Conservation (phyloP, 2,329 filamentous ascomycete species). For the Arthroderma sp. region DNA sequence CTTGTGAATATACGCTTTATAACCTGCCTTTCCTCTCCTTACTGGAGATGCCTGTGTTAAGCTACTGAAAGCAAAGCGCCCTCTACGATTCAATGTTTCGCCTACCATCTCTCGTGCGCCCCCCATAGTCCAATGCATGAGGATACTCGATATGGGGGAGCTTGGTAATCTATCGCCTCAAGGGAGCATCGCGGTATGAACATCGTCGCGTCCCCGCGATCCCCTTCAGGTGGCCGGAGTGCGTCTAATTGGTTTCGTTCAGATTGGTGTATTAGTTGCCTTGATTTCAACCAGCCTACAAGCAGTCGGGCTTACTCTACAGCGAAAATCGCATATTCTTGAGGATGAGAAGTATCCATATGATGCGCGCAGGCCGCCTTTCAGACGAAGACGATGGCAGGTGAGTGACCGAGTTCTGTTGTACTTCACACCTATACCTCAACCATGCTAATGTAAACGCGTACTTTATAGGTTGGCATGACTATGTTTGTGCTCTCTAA, state of each 20-base stretch:
- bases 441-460: constrained; percentile 10
- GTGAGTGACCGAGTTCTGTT: constrained; percentile 17
- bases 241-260: constrained; percentile 7
- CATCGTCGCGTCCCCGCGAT: constrained; percentile 2
- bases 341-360: constrained; percentile 83
- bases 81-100: constrained; percentile 4
- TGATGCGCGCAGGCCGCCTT: constrained; percentile 70
- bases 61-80: no score
- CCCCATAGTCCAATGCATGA: constrained; percentile 20
- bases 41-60: constrained; percentile 1
- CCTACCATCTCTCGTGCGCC: constrained; percentile 10
- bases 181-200: constrained; percentile 60
- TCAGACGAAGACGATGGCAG: constrained; percentile 87
- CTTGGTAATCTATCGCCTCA: constrained; percentile 64
- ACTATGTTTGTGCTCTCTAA: constrained; percentile 93
- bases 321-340: constrained; percentile 94
- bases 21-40: background rate
- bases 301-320: constrained; percentile 84
- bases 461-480: constrained; percentile 56
- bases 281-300: constrained; percentile 88
- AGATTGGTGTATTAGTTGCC: constrained; percentile 89
- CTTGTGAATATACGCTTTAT: background rate
- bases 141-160: constrained; percentile 47
- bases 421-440: background rate
- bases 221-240: background rate